These are phyloP conservation scores for Rhodamnia rubescens DNA, from an alignment of 345 rosid genomes.

Conservation along the genomic window DNA sequence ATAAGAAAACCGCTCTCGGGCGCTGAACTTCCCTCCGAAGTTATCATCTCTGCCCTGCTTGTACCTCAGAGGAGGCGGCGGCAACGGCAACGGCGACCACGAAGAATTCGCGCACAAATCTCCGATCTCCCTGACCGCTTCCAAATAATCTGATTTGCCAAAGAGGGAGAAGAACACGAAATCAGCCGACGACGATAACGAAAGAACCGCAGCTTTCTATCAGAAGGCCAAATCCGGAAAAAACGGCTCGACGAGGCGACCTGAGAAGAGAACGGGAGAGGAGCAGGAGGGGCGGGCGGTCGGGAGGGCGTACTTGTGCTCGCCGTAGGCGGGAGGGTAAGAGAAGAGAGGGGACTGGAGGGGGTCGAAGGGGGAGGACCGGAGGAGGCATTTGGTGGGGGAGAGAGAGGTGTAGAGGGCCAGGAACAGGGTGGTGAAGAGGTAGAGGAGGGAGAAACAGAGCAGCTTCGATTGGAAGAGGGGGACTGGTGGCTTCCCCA, in stretches of 20 bases:
- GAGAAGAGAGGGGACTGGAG: slow-evolving; percentile 53
- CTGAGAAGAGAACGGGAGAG: slow-evolving; percentile 60
- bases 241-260: slow-evolving; percentile 4
- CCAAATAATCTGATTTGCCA: slow-evolving; percentile 42
- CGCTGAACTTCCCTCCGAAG: slow-evolving; percentile 65
- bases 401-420: slow-evolving; percentile 38
- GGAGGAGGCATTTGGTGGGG: slow-evolving; percentile 51
- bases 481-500: slow-evolving; percentile 20
- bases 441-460: slow-evolving; percentile 70
- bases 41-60: slow-evolving; percentile 26
- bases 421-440: slow-evolving; percentile 40
- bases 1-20: slow-evolving; percentile 48
- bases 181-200: not conserved
- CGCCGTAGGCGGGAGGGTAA: slow-evolving; percentile 69
- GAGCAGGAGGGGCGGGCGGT: slow-evolving; percentile 61
- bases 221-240: not conserved
- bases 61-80: slow-evolving; percentile 29
- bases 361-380: slow-evolving; percentile 69
- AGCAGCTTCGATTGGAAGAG: slow-evolving; percentile 64
- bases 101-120: slow-evolving; percentile 26
- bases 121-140: slow-evolving; percentile 37
- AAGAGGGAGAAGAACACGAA: not conserved
- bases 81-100: not conserved
- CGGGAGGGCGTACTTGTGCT: slow-evolving; percentile 75
- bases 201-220: not conserved